These are phyloP conservation scores for Neurospora terricola DNA, from an alignment of 495 filamentous ascomycete genomes.

Conservation along the genomic window DNA sequence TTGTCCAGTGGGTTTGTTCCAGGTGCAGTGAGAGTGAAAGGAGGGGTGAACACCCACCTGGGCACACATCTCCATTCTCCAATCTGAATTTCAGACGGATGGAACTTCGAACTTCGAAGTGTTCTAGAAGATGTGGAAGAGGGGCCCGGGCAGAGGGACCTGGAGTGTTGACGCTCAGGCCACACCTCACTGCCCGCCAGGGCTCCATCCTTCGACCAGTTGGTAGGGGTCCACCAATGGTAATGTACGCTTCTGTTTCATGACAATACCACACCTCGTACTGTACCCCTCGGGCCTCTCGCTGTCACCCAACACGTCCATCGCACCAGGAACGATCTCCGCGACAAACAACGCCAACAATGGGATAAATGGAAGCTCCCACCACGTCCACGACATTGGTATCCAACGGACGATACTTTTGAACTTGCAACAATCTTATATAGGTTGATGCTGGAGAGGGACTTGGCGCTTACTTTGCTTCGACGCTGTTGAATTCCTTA, in stretches of 20 bases:
- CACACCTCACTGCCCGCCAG: background rate
- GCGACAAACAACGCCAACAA: background rate
- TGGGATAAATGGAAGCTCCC: background rate
- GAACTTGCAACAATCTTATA: background rate
- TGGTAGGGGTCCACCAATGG: background rate
- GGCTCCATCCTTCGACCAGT: background rate
- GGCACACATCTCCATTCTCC: background rate
- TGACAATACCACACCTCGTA: background rate
- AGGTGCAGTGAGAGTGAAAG: background rate
- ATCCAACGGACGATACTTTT: background rate
- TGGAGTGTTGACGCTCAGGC: background rate
- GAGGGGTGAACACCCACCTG: background rate
- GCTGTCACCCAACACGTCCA: background rate
- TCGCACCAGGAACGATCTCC: background rate
- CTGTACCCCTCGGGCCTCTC: background rate
- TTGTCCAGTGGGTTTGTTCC: background rate
- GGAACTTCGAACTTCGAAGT: background rate
- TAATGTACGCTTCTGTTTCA: background rate
- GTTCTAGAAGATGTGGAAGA: background rate
- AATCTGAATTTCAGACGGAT: background rate
- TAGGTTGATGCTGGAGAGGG: background rate
- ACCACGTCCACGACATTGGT: background rate
- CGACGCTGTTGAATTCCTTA: background rate
- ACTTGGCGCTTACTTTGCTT: background rate
- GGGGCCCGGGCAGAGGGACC: background rate